phyloP scores from a whole-genome alignment of 805 yeast species.

The Spathaspora passalidarum region DNA sequence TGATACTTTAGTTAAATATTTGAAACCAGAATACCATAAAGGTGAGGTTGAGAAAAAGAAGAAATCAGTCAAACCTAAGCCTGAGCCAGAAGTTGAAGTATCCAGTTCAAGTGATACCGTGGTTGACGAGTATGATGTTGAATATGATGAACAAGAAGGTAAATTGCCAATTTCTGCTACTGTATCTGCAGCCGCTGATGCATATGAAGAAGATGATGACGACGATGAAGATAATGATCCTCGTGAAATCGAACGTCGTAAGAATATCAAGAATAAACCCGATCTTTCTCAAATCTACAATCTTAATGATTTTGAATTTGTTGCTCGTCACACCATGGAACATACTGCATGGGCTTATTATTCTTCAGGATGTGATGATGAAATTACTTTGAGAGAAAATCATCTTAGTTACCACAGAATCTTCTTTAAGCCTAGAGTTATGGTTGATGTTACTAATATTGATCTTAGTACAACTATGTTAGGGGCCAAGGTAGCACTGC shows the following conservation, averaged over 20 bases:
- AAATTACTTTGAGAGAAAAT: constrained; percentile 84
- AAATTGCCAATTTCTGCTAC: constrained; percentile 16
- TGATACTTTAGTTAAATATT: constrained; percentile 71
- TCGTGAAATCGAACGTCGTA: constrained; percentile 24
- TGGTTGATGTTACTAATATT: constrained; percentile 76
- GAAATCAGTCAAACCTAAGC: background rate
- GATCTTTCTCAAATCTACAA: constrained; percentile 69
- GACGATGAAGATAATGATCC: constrained; percentile 38
- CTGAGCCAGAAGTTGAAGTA: background rate
- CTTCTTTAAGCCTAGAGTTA: constrained; percentile 79
- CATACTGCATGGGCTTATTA: constrained; percentile 88
- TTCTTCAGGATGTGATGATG: constrained; percentile 91
- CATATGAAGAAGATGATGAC: constrained; percentile 31
- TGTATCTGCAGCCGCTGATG: constrained; percentile 12
- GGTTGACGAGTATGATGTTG: constrained; percentile 40
- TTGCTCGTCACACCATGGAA: constrained; percentile 77
- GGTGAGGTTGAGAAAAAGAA: constrained; percentile 29
- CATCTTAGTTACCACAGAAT: constrained; percentile 86
- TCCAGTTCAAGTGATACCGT: constrained; percentile 4
- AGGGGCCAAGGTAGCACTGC: constrained; percentile 67
- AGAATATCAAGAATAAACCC: constrained; percentile 50
- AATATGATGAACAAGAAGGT: constrained; percentile 40
- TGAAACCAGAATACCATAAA: constrained; percentile 42
- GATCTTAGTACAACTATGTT: constrained; percentile 72
- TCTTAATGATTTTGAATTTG: constrained; percentile 79